A percentile compares a stretch with the other conserved stretches of the same genome.
phyloP scores from a whole-genome alignment of 495 filamentous ascomycete species.

The Glonium stellatum region DNA sequence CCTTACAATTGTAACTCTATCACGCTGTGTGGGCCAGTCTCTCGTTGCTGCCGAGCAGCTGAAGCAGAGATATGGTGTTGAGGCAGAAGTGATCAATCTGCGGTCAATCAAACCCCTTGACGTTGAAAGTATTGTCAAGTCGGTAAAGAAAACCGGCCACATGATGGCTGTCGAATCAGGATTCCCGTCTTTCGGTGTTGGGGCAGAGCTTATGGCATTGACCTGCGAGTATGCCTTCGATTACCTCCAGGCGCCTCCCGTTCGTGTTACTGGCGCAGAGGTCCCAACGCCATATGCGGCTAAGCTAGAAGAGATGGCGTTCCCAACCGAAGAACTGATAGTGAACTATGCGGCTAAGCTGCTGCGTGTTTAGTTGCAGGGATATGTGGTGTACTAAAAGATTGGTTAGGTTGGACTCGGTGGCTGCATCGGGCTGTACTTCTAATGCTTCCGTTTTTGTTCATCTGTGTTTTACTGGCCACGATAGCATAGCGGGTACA shows the following conservation, averaged over 20 bases:
- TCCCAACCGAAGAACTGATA: constrained; percentile 82
- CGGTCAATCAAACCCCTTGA: constrained; percentile 95
- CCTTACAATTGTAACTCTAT: constrained; percentile 88
- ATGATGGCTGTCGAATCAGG: constrained; percentile 91
- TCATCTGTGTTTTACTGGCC: constrained; percentile 1
- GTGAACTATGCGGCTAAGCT: constrained; percentile 76
- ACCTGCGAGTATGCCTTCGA: constrained; percentile 98
- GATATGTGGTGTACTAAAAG: constrained; percentile 25
- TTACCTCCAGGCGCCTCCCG: constrained; percentile 87
- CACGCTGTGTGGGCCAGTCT: constrained; percentile 90
- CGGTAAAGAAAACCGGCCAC: constrained; percentile 94
- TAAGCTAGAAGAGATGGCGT: constrained; percentile 82
- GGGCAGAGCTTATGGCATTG: constrained; percentile 83
- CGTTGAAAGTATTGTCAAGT: constrained; percentile 88
- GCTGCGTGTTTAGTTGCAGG: constrained; percentile 54
- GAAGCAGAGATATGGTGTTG: constrained; percentile 93
- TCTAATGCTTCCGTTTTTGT: constrained; percentile 21
- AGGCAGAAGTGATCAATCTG: constrained; percentile 95
- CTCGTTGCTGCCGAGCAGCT: constrained; percentile 79
- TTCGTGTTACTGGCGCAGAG: constrained; percentile 90
- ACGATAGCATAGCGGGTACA: constrained; percentile 16
- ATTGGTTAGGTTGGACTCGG: constrained; percentile 13
- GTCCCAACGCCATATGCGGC: constrained; percentile 90
- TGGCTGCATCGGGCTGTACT: constrained; percentile 18
- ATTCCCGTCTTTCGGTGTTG: constrained; percentile 89